Base-by-base conservation (phyloP, 768 basidiomycete species). In the Suillus plorans region DNA sequence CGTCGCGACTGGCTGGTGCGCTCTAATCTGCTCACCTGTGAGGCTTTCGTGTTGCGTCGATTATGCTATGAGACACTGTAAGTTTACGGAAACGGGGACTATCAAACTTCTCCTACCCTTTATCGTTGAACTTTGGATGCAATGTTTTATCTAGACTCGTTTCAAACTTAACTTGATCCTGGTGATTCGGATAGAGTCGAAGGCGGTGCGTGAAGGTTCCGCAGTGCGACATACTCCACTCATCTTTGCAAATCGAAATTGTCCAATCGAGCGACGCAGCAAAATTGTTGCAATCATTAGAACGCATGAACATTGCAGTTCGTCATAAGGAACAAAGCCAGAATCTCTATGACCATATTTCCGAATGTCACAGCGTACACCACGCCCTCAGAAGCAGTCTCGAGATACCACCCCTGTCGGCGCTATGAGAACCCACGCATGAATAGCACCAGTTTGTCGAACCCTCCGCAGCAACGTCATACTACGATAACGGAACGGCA, bases 21-120 rank as follows among this genome's bases (percentile, higher is more conserved):
- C 39, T 59, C 22, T 18, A 20, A 59, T 59, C 57, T 59, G 25
- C 57, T 28, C 39, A 59, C 41, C 57, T 42, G 41, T 39, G 25
- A 9, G 5, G 25, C 57, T 18, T 59, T 28, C 39, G 18, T 59
- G 39, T 59, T 42, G 57, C 39, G 41, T 59, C 39, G 57, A 59
- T 28, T 59, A 28, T 20, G 57, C 57, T 55, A 55, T 31, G 10
- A 55, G 31, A n/a, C 53, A 12, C 3, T 59, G 39, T 25, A 28
- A 5, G 25, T 42, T 59, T 59, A 59, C 39, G 57, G 18, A 59
- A 41, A 59, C 39, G 39, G 39, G 25, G 57, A 59, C 12, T 41
- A 59, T 59, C 57, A 59, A 28, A 41, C 18, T 55, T 34, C 53
- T 42, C 39, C 57, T 42, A 39, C 39, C 57, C 57, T 59, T 59